phyloP scores from a whole-genome alignment of 1,284 basidiomycete genomes.

The Mixia osmundae region DNA sequence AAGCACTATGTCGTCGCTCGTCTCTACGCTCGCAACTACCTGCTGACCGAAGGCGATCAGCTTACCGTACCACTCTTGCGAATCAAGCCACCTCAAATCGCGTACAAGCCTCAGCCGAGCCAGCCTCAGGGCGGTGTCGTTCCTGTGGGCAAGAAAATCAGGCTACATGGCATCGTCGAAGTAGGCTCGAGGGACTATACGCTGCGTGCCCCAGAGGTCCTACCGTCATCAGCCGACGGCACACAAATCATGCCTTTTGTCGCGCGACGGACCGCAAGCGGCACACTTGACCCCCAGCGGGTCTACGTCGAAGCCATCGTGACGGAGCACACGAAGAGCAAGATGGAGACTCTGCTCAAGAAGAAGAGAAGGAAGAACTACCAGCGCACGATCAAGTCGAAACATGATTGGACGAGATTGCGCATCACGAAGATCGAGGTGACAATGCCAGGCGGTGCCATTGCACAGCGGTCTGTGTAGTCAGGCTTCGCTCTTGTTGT shows the following conservation, averaged over 20 bases:
- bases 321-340: constrained; percentile 82
- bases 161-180: constrained; percentile 71
- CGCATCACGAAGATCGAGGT: constrained; percentile 20
- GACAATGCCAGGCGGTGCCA: too few species aligned
- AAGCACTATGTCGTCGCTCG: constrained; percentile 73
- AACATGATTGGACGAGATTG: constrained; percentile 69
- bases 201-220: constrained; percentile 32
- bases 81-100: constrained; percentile 35
- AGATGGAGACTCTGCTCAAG: constrained; percentile 73
- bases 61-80: constrained; percentile 75
- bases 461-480: too few species aligned
- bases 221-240: constrained; percentile 9
- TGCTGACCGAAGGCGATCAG: constrained; percentile 67
- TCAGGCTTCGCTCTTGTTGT: too few species aligned
- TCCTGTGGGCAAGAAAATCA: constrained; percentile 57
- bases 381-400: constrained; percentile 54
- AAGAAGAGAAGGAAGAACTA: constrained; percentile 97
- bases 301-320: constrained; percentile 68
- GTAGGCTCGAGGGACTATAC: constrained; percentile 86
- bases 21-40: constrained; percentile 66
- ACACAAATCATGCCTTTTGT: too few species aligned
- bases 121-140: too few species aligned
- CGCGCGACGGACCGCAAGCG: background rate
- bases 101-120: too few species aligned
- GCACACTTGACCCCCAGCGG: constrained; percentile 26